These are phyloP conservation scores for Trichoderma sp. DNA, from an alignment of 2,329 filamentous ascomycete genomes.

Conservation along the genomic window DNA sequence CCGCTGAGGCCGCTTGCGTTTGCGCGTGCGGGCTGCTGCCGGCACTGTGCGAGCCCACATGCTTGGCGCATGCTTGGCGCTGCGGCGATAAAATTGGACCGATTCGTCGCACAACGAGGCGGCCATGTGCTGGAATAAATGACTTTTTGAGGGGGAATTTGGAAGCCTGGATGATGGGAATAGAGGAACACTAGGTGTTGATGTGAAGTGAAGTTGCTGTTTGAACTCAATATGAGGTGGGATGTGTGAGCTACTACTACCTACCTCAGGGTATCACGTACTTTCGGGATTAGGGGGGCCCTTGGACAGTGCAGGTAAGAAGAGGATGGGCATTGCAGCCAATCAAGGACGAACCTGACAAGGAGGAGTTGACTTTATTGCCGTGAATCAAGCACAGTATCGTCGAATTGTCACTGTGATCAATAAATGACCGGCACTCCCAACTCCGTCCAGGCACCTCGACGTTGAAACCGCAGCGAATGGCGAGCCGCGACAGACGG, in stretches of 20 bases:
- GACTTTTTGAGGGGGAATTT: neutral
- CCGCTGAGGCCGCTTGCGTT: conserved; percentile 23
- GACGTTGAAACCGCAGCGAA: neutral
- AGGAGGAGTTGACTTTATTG: too few species aligned
- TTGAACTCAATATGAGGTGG: too few species aligned
- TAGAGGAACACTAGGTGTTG: too few species aligned
- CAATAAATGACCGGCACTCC: neutral
- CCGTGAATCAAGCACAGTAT: too few species aligned
- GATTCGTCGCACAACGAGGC: neutral
- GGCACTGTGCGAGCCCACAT: conserved; percentile 12
- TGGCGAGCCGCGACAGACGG: neutral
- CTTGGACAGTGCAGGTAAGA: too few species aligned
- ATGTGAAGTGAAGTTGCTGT: too few species aligned
- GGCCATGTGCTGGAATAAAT: neutral
- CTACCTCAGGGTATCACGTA: too few species aligned
- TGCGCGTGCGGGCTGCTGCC: neutral
- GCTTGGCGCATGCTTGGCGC: neutral
- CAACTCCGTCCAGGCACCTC: neutral
- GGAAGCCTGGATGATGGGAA: neutral
- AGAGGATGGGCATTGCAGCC: too few species aligned
- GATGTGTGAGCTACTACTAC: too few species aligned
- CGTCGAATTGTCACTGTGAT: neutral
- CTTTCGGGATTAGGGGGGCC: too few species aligned
- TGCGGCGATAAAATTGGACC: conserved; percentile 8
- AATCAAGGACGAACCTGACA: too few species aligned